A percentile compares a stretch with the other conserved stretches of the same genome.
These are phyloP conservation scores for Coniella vitis DNA, from an alignment of 2,329 filamentous ascomycete species.

Conservation along the genomic window DNA sequence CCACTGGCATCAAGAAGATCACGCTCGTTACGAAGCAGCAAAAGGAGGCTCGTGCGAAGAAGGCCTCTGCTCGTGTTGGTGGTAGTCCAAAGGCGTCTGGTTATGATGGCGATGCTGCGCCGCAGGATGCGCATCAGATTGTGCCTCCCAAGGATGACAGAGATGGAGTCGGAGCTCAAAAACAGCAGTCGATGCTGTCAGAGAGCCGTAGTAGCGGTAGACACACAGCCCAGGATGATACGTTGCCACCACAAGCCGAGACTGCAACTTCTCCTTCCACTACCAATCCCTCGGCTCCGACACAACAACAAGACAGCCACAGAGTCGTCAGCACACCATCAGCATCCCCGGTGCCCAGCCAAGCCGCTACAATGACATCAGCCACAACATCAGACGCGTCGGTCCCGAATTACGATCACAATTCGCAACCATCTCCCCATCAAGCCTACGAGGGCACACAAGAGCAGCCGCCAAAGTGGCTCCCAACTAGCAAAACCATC, in stretches of 20 bases:
- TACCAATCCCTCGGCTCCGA: not conserved
- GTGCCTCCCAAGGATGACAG: too few species aligned
- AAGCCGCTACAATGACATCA: constrained; percentile 6
- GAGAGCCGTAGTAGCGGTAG: too few species aligned
- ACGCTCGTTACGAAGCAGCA: constrained; percentile 54
- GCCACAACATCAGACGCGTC: too few species aligned
- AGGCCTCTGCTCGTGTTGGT: constrained; percentile 39
- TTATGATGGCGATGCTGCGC: too few species aligned
- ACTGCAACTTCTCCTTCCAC: too few species aligned
- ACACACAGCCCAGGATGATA: too few species aligned
- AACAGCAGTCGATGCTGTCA: too few species aligned
- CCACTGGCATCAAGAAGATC: constrained; percentile 54
- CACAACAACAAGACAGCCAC: not conserved
- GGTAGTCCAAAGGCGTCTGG: not conserved
- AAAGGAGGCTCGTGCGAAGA: constrained; percentile 47
- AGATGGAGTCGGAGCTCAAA: too few species aligned
- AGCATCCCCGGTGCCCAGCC: constrained; percentile 4
- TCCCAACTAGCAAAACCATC: constrained; percentile 39
- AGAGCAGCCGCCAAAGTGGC: constrained; percentile 41
- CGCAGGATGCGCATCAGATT: too few species aligned
- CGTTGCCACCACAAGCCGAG: too few species aligned
- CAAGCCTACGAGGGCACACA: constrained; percentile 17
- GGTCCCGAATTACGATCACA: too few species aligned
- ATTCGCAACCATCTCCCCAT: too few species aligned
- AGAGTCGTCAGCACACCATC: not conserved